phyloP scores from a whole-genome alignment of 805 yeast genomes.

The Torulaspora microellipsoides region DNA sequence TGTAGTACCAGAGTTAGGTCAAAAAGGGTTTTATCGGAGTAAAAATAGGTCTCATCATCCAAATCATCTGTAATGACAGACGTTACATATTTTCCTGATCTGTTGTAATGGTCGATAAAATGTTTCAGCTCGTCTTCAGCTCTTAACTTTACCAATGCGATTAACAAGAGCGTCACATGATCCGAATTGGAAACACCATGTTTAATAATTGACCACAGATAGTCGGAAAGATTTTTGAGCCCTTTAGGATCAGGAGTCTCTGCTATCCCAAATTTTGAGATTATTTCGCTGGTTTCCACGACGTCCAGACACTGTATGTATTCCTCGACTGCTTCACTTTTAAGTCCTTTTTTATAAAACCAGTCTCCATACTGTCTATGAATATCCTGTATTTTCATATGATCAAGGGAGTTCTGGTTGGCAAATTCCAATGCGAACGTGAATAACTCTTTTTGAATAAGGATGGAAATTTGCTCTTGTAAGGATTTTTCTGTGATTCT shows the following conservation, averaged over 20 bases:
- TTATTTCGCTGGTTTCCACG: slow-evolving; percentile 68
- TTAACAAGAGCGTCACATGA: slow-evolving; percentile 74
- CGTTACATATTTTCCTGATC: slow-evolving; percentile 25
- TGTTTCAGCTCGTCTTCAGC: slow-evolving; percentile 50
- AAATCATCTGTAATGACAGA: slow-evolving; percentile 32
- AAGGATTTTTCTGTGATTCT: slow-evolving; percentile 61
- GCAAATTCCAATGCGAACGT: slow-evolving; percentile 72
- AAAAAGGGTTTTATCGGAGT: slow-evolving; percentile 38
- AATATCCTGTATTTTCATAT: slow-evolving; percentile 32
- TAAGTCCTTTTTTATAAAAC: slow-evolving; percentile 61
- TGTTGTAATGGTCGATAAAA: slow-evolving; percentile 45
- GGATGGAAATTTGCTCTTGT: slow-evolving; percentile 61
- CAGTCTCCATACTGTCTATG: slow-evolving; percentile 65
- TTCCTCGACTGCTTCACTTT: slow-evolving; percentile 66
- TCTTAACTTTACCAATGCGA: slow-evolving; percentile 75
- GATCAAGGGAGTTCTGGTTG: slow-evolving; percentile 29
- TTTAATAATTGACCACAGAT: slow-evolving; percentile 56
- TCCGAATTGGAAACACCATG: slow-evolving; percentile 60
- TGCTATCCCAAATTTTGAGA: slow-evolving; percentile 71
- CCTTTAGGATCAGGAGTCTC: slow-evolving; percentile 30
- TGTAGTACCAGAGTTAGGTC: slow-evolving; percentile 65
- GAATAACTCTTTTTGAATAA: slow-evolving; percentile 65
- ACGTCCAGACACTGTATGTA: slow-evolving; percentile 55
- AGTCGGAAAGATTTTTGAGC: slow-evolving; percentile 53
- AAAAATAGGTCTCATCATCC: slow-evolving; percentile 36